These are phyloP conservation scores for Amanita thiersii DNA, from an alignment of 768 basidiomycete species.

Conservation along the genomic window DNA sequence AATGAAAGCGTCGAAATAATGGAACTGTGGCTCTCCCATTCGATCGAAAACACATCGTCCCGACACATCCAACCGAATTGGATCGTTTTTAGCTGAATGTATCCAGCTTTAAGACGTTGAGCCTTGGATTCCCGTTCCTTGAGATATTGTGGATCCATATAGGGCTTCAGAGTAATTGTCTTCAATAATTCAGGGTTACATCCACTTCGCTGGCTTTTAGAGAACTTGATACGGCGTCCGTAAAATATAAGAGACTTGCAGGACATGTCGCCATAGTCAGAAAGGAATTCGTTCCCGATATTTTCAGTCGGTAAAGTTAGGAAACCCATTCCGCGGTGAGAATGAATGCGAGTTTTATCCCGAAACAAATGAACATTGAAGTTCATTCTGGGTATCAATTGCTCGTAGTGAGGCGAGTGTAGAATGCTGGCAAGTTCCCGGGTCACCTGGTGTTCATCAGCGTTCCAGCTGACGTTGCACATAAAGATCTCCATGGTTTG, in stretches of 20 bases:
- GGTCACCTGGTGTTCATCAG: constrained; percentile 22
- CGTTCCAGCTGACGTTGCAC: constrained; percentile 24
- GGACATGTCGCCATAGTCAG: constrained; percentile 25
- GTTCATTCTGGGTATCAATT: constrained; percentile 29
- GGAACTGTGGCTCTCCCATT: constrained; percentile 36
- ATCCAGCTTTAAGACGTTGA: constrained; percentile 18
- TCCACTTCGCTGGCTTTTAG: constrained; percentile 18
- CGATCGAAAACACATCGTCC: constrained; percentile 48
- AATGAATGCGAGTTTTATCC: constrained; percentile 19
- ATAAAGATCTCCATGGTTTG: constrained; percentile 33
- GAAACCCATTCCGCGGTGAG: constrained; percentile 33
- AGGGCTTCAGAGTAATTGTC: constrained; percentile 28
- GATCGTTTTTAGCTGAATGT: constrained; percentile 26
- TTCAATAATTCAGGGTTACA: constrained; percentile 28
- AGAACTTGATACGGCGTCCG: constrained; percentile 25
- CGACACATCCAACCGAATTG: constrained; percentile 61
- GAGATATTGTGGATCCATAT: constrained; percentile 28
- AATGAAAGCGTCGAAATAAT: constrained; percentile 25
- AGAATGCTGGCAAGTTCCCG: constrained; percentile 33
- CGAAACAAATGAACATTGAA: constrained; percentile 46
- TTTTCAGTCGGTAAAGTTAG: constrained; percentile 38
- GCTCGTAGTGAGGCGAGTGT: constrained; percentile 32
- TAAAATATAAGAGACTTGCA: constrained; percentile 18
- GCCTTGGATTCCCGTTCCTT: constrained; percentile 25
- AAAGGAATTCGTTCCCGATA: constrained; percentile 34